Conservation (phyloP, 345 rosid species). For the Aquilaria yunnanensis region DNA sequence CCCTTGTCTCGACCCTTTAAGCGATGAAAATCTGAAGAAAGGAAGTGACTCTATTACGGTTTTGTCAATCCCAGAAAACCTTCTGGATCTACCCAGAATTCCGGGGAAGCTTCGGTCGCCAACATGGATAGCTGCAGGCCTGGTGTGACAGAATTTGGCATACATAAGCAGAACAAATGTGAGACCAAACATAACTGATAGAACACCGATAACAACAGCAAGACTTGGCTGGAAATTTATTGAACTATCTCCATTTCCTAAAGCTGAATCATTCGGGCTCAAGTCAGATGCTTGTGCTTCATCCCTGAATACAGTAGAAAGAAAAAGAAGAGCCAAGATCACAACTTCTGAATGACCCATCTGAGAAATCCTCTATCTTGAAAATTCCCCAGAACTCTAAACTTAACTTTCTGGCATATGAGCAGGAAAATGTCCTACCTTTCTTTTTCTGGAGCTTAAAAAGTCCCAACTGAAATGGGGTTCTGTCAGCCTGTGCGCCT, state of each 20-base stretch:
- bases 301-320: conserved; percentile 16
- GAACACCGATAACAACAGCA: conserved; percentile 64
- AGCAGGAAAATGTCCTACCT: neutral
- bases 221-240: conserved; percentile 62
- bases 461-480: no score
- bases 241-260: conserved; percentile 20
- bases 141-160: conserved; percentile 57
- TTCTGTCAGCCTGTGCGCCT: no score
- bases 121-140: neutral
- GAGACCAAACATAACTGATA: conserved; percentile 47
- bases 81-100: conserved; percentile 20
- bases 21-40: conserved; percentile 67
- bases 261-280: neutral
- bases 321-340: conserved; percentile 11
- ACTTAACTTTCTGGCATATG: conserved; percentile 7
- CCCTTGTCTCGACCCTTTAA: conserved; percentile 59
- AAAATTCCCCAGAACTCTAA: conserved; percentile 2
- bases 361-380: neutral
- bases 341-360: conserved; percentile 23
- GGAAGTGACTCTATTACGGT: conserved; percentile 72
- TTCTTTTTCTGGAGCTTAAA: no score
- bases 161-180: conserved; percentile 56
- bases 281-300: conserved; percentile 24
- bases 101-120: conserved; percentile 15
- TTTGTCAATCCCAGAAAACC: conserved; percentile 73